Evolutionary conservation across 495 filamentous ascomycete genomes (phyloP).

Genomic region (Tuber brumale): DNA sequence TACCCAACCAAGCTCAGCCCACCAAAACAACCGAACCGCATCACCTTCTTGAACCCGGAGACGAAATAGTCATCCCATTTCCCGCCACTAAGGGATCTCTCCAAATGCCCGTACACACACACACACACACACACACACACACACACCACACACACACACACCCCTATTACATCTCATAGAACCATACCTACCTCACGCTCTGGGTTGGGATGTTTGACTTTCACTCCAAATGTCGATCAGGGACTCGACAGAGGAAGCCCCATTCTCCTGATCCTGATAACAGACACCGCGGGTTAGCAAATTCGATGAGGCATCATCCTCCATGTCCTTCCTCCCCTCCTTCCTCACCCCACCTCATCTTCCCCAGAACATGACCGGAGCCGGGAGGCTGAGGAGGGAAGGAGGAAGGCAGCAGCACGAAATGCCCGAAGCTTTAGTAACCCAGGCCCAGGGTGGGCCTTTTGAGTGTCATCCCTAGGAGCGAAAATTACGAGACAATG

Average conservation of each 20-base stretch:
- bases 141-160: background rate
- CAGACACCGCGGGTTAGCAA: background rate
- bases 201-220: constrained; percentile 9
- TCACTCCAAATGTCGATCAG: constrained; percentile 6
- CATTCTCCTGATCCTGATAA: constrained; percentile 13
- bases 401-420: constrained; percentile 22
- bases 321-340: background rate
- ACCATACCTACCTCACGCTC: background rate
- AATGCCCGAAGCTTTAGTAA: constrained; percentile 15
- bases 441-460: background rate
- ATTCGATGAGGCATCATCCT: background rate
- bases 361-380: constrained; percentile 4
- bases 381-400: constrained; percentile 18
- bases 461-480: background rate
- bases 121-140: no score
- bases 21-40: background rate
- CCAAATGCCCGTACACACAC: constrained; percentile 7
- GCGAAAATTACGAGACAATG: background rate
- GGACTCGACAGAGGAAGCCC: constrained; percentile 7
- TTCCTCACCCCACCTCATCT: background rate
- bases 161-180: constrained; percentile 2
- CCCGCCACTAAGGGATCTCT: background rate
- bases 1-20: constrained; percentile 11
- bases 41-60: constrained; percentile 9
- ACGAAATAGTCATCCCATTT: constrained; percentile 18